Percentiles rank a stretch among this genome's conserved stretches.
Conservation (phyloP, 2,329 filamentous ascomycete genomes). For the Dothideomycetes sp. region DNA sequence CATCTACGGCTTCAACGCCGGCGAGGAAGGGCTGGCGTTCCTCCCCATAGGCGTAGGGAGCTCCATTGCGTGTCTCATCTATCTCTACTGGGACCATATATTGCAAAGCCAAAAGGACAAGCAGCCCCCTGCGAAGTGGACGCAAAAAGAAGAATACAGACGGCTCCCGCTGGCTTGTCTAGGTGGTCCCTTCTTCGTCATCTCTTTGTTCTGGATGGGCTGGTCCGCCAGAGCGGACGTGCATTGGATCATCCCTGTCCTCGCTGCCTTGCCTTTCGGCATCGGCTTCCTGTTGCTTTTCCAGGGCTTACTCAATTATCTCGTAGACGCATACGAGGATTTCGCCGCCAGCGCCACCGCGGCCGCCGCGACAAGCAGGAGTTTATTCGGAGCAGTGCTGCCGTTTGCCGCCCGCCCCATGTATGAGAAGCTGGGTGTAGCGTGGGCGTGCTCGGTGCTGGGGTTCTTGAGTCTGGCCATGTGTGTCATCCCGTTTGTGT, state of each 20-base stretch:
- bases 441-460: conserved; percentile 49
- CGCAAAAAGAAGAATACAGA: conserved; percentile 52
- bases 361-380: conserved; percentile 71
- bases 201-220: conserved; percentile 31
- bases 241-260: conserved; percentile 33
- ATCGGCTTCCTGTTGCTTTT: conserved; percentile 38
- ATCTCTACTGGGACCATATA: conserved; percentile 53
- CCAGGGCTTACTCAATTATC: conserved; percentile 50
- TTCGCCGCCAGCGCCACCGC: conserved; percentile 71
- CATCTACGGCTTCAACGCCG: conserved; percentile 53
- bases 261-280: conserved; percentile 32
- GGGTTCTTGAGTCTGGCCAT: conserved; percentile 39
- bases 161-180: conserved; percentile 61
- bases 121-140: conserved; percentile 41
- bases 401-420: conserved; percentile 40
- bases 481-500: conserved; percentile 47
- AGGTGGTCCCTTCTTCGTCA: conserved; percentile 50
- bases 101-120: conserved; percentile 40
- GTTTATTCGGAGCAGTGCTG: conserved; percentile 57
- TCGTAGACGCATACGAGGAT: conserved; percentile 55
- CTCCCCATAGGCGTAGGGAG: conserved; percentile 57
- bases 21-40: conserved; percentile 53
- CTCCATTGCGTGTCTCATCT: conserved; percentile 46
- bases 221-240: conserved; percentile 27
- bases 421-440: conserved; percentile 58